Evolutionary conservation across 352 stramenopile species (phyloP), one percentile per base, ranked within the genome.

Genomic region (Pythium biforme): DNA sequence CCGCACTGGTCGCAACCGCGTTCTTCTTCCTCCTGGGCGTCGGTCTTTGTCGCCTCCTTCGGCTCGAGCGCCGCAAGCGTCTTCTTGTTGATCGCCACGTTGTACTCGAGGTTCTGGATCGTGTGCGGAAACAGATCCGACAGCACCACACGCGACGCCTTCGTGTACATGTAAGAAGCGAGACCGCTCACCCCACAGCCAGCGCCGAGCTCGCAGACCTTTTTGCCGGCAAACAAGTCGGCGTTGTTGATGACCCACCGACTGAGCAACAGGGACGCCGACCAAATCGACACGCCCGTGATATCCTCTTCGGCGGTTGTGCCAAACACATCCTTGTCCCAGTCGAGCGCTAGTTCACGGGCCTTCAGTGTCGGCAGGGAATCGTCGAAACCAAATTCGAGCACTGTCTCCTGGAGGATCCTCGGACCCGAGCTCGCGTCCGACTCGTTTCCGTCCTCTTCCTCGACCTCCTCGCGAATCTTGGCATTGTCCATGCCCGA

Each of bases 261-360:
- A 75, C 81, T 91, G 27, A 96, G 57, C 45, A 96, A 82, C 1
- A 96, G 70, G 26, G 87, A 87, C 39, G 87, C 87, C n/a, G 87
- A 96, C 87, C 87, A 96, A 57, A 94, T 92, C 17, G 83, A 92
- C 11, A 96, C 83, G 19, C 87, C 87, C 2, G 87, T 96, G 49
- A 92, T 94, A 51, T 96, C 87, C 59, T 96, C 86, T 27, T 92
- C 82, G 1, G 85, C 87, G 8, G 72, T 90, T 10, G 81, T 83
- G 0, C 80, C 79, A 56, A 96, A 96, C 4, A 86, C 87, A 37
- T 90, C 82, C 55, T 89, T 88, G 55, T 82, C 79, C 85, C 86
- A 94, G 54, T 96, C 83, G 11, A 96, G 58, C 22, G 84, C 86
- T 29, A 96, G 70, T 67, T 96, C 87, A 22, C 87, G 80, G 0